Percentiles rank a stretch among this genome's conserved stretches.
Conservation (phyloP, 2,329 filamentous ascomycete genomes). For the Botrytis cinerea region DNA sequence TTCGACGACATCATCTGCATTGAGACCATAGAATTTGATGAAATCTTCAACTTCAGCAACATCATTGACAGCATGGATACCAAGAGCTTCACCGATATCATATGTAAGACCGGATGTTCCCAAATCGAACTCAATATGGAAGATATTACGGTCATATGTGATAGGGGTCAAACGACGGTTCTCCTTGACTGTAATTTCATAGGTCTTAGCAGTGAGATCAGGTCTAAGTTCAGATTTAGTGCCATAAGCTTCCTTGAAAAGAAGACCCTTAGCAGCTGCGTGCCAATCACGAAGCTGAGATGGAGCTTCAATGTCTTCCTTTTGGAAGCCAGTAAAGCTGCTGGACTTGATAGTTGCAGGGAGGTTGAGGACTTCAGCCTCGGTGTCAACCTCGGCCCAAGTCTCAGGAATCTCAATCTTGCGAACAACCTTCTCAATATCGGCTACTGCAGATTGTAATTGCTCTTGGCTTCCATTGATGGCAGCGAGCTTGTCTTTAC, state of each 20-base stretch:
- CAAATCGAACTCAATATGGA: slow-evolving; percentile 99
- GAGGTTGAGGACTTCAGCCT: slow-evolving; percentile 55
- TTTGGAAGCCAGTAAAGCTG: slow-evolving; percentile 81
- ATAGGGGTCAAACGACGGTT: slow-evolving; percentile 87
- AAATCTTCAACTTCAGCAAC: slow-evolving; percentile 76
- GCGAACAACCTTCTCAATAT: slow-evolving; percentile 69
- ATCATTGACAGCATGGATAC: slow-evolving; percentile 95
- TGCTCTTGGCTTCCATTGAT: slow-evolving; percentile 54
- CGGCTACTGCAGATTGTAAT: slow-evolving; percentile 61
- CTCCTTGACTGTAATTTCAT: slow-evolving; percentile 87
- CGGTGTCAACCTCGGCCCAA: slow-evolving; percentile 74
- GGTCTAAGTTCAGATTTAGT: slow-evolving; percentile 75
- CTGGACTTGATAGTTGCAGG: slow-evolving; percentile 69
- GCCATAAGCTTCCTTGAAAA: slow-evolving; percentile 92
- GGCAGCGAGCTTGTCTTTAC: slow-evolving; percentile 65
- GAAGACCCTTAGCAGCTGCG: slow-evolving; percentile 79
- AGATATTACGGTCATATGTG: slow-evolving; percentile 97
- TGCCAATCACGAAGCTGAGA: slow-evolving; percentile 75
- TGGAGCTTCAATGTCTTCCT: slow-evolving; percentile 68
- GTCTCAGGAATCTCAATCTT: slow-evolving; percentile 73
- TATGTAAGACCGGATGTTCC: slow-evolving; percentile 90
- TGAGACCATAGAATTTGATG: slow-evolving; percentile 85
- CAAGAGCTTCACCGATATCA: slow-evolving; percentile 95
- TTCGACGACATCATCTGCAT: slow-evolving; percentile 83
- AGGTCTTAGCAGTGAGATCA: slow-evolving; percentile 82